These are phyloP conservation scores for Leersia perrieri DNA, from an alignment of 176 grass and related monocot species.

Conservation along the genomic window DNA sequence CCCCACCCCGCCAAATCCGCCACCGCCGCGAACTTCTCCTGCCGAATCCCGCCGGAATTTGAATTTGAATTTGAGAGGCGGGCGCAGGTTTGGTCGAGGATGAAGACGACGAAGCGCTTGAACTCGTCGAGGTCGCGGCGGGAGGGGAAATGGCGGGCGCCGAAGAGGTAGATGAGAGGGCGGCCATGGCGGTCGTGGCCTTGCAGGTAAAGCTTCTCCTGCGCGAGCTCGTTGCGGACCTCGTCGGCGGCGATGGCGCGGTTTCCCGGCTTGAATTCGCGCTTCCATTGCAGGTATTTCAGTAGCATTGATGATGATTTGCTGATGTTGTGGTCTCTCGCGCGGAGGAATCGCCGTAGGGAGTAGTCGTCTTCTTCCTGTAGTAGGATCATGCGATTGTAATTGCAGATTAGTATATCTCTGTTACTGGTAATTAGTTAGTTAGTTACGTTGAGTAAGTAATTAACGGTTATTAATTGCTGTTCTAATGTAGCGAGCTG, in stretches of 20 bases:
- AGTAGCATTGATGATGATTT: conserved; percentile 62
- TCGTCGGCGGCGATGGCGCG: conserved; percentile 40
- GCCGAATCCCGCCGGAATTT: too few species aligned
- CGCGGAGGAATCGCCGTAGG: conserved; percentile 62
- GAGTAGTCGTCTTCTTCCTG: conserved; percentile 62
- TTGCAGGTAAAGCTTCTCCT: conserved; percentile 55
- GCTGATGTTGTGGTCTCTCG: conserved; percentile 42
- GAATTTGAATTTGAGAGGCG: too few species aligned
- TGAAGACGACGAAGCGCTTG: conserved; percentile 41
- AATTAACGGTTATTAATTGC: too few species aligned
- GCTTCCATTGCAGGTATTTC: conserved; percentile 75
- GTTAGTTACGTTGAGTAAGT: too few species aligned
- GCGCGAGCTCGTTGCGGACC: conserved; percentile 49
- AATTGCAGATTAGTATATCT: too few species aligned
- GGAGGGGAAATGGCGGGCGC: conserved; percentile 38
- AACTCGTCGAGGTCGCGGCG: conserved; percentile 62
- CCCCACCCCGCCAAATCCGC: conserved; percentile 65
- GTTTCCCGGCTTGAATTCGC: conserved; percentile 35
- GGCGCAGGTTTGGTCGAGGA: conserved; percentile 46
- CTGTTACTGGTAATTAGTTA: too few species aligned
- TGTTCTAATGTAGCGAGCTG: too few species aligned
- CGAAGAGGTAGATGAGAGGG: conserved; percentile 44
- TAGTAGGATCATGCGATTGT: too few species aligned
- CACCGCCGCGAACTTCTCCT: conserved; percentile 71
- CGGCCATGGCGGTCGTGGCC: conserved; percentile 50